Base-by-base conservation (phyloP, 169 alveolate genomes). In the Plasmodium malariae region DNA sequence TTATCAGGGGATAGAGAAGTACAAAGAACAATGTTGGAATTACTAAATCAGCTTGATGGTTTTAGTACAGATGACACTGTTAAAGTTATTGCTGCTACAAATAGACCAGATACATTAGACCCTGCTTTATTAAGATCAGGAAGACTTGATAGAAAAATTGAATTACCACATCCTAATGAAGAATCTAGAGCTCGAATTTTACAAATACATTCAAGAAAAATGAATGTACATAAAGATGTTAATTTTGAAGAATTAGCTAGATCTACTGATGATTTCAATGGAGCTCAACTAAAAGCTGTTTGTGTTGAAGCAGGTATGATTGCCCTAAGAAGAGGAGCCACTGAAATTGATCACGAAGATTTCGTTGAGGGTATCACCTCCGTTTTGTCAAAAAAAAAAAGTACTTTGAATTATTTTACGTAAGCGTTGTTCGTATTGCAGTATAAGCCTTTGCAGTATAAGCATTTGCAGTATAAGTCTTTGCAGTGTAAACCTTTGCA, bases 301-400 rank as follows among this genome's bases (percentile, higher is more conserved):
- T 99, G 99, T 83, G 98, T 97, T 24, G 99, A 98, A 93, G 99
- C 99, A 11, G 99, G 99, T 40, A 99, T 98, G 99, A 96, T 98
- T 54, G 99, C 99, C 17, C 92, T 98, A 19, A 96, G 99, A 65
- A 95, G 99, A 90, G 98, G 99, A 14, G 99, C 99, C 36, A 96
- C 99, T 19, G 98, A 97, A 89, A 93, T 98, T 40, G 97, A 96
- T 87, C 99, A 99, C 93, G 99, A 99, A 95, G 99, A 99, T 93
- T 99, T 97, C 73, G 99, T 98, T 26, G 99, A 98, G 88, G 99
- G 99, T 9, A 98, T 98, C 68, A 97, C 98, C 14, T 97, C 98
- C 26, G 99, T 98, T 43, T 97, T 97, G 91, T 98, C 99, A 17
- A 99, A 99, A 96, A 99, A 99, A 96, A 98, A 99, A 94, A 96